Evolutionary conservation across 192 early-diverging fungal genomes (phyloP), one percentile per base, ranked within the genome.

Genomic region (Backusella liffmaniae): DNA sequence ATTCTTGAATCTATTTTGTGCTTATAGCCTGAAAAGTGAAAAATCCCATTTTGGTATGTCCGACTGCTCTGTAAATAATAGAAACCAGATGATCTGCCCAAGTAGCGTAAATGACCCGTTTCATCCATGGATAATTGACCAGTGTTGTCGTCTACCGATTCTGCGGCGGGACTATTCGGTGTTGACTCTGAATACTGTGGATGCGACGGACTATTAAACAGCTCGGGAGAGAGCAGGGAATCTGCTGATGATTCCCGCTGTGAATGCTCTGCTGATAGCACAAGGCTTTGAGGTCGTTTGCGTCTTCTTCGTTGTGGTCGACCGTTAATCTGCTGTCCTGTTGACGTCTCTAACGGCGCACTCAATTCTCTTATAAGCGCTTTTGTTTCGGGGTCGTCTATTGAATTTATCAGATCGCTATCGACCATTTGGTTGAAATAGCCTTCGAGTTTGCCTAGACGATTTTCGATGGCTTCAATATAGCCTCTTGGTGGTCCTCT

Each of bases 401-500:
- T 82, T 32, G 56, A 13, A 26, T 62, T 13, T 3, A 62, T 29
- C 12, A 29, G 3, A 26, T 62, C 29, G 4, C 69, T 73, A 62
- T 87, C 83, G 12, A 90, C 85, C 0, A 92, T 79, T 32, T 79
- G 83, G 29, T 81, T 82, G 13, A 96, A 82, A 12, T 93, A 82
- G 15, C 79, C 84, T 74, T 96, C 93, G 74, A 93, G 85, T 65
- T 88, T 83, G 73, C 89, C 89, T 35, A 96, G 80, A 70, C 92
- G 82, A 70, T 83, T 90, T 74, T 96, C 94, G 9, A 96, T 90
- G 10, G 89, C 91, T 67, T 94, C 94, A 29, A 94, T 94, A 75
- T 96, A 96, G 32, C 94, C 94, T 75, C 92, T 93, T 15, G 93
- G 92, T 23, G 94, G 94, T 4, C 94, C 94, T 51, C 94, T 86